Evolutionary conservation across 768 basidiomycete genomes (phyloP).

Genomic region (Cystofilobasidium ferigula): DNA sequence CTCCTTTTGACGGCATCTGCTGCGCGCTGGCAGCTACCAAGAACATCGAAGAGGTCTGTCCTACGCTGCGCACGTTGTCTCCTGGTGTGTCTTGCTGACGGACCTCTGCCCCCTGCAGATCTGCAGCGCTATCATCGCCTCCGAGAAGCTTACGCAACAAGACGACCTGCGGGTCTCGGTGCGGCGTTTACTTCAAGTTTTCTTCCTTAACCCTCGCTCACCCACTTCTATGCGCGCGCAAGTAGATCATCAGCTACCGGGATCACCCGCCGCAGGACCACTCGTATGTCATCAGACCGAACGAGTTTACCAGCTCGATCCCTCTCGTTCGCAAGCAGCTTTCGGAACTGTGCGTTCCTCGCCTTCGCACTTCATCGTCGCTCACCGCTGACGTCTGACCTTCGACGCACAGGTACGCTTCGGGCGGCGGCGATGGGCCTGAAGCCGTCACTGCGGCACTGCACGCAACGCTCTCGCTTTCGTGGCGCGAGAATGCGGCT

Average conservation of each 20-base stretch:
- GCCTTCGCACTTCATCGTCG: slow-evolving; percentile 6
- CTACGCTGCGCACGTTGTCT: neutral
- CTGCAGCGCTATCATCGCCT: slow-evolving; percentile 19
- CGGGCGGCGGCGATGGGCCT: slow-evolving; percentile 24
- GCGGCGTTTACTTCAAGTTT: neutral
- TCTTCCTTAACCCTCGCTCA: neutral
- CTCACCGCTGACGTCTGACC: slow-evolving; percentile 4
- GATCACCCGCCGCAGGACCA: slow-evolving; percentile 27
- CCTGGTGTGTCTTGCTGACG: neutral
- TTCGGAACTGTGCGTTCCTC: neutral
- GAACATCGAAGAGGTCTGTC: slow-evolving; percentile 25
- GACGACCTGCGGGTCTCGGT: slow-evolving; percentile 22
- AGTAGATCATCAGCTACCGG: slow-evolving; percentile 20
- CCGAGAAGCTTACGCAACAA: slow-evolving; percentile 16
- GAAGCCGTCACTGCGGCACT: slow-evolving; percentile 25
- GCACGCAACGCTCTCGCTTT: neutral
- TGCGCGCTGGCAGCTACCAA: slow-evolving; percentile 16
- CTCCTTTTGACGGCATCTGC: neutral
- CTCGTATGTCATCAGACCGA: neutral
- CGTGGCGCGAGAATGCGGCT: slow-evolving; percentile 17
- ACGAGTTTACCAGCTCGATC: neutral
- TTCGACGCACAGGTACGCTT: slow-evolving; percentile 13
- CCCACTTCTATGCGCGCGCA: neutral
- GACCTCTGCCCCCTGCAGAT: slow-evolving; percentile 2
- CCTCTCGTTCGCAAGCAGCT: neutral